phyloP scores from a whole-genome alignment of 176 grass and related monocot species.

The Aegilops sharonensis region DNA sequence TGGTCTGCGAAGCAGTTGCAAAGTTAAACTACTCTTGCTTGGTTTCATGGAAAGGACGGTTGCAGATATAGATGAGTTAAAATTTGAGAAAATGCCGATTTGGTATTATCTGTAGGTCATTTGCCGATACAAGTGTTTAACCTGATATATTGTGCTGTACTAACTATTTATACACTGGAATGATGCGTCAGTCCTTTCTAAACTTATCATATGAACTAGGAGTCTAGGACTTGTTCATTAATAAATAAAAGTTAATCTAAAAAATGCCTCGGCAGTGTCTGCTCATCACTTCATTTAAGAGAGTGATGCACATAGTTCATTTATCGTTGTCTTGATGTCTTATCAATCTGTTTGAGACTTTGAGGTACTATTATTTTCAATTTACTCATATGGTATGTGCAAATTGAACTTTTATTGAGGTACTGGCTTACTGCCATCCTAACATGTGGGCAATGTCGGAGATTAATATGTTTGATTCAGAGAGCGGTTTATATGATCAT shows the following conservation, averaged over 20 bases:
- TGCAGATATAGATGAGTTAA: neutral
- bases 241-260: neutral
- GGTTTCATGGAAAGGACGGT: neutral
- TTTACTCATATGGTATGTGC: neutral
- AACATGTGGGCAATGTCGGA: neutral
- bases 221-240: neutral
- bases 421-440: neutral
- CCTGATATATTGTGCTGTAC: neutral
- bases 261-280: neutral
- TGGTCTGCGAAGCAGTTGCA: neutral
- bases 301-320: neutral
- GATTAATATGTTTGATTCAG: neutral
- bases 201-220: neutral
- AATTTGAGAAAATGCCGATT: neutral
- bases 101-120: neutral
- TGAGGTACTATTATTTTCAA: neutral
- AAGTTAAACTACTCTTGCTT: neutral
- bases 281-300: neutral
- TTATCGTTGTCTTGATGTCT: constrained; percentile 12
- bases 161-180: neutral
- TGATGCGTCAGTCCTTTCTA: neutral
- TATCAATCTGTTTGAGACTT: neutral
- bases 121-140: neutral
- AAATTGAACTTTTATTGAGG: neutral
- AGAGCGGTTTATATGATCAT: neutral